Evolutionary conservation across 2,329 filamentous ascomycete species (phyloP).

Genomic region (Xylariaceae sp.): DNA sequence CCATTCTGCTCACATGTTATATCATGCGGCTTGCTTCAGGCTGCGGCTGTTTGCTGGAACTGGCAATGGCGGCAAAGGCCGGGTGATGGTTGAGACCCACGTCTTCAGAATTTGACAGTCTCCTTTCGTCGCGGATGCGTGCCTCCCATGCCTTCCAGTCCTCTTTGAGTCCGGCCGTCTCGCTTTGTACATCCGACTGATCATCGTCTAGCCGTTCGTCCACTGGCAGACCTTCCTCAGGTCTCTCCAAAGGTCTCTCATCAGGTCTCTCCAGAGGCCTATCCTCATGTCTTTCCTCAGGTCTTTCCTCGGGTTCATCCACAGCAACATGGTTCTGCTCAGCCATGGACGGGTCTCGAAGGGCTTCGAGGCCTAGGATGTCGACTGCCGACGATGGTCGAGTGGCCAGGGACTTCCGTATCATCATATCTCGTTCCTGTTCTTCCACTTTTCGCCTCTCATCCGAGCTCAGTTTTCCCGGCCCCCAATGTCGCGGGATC

Average conservation of each 20-base stretch:
- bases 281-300: background rate
- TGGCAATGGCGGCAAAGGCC: slow-evolving; percentile 24
- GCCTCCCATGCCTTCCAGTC: slow-evolving; percentile 41
- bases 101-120: slow-evolving; percentile 21
- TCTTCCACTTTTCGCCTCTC: slow-evolving; percentile 26
- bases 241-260: slow-evolving; percentile 1
- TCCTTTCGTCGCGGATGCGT: slow-evolving; percentile 29
- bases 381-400: slow-evolving; percentile 22
- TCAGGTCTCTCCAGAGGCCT: too few relatives aligned
- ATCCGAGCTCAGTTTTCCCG: slow-evolving; percentile 17
- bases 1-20: slow-evolving; percentile 1
- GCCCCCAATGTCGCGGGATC: slow-evolving; percentile 6
- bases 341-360: slow-evolving; percentile 9
- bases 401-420: slow-evolving; percentile 31
- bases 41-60: background rate
- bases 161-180: slow-evolving; percentile 27
- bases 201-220: background rate
- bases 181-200: slow-evolving; percentile 14
- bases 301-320: background rate
- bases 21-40: slow-evolving; percentile 14
- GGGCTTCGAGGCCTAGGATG: slow-evolving; percentile 1
- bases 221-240: slow-evolving; percentile 5
- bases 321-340: slow-evolving; percentile 14
- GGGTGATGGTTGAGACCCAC: slow-evolving; percentile 24
- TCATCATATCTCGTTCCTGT: slow-evolving; percentile 29